Base-by-base conservation (phyloP, 1,139 yeast genomes). In the Lodderomyces theae region DNA sequence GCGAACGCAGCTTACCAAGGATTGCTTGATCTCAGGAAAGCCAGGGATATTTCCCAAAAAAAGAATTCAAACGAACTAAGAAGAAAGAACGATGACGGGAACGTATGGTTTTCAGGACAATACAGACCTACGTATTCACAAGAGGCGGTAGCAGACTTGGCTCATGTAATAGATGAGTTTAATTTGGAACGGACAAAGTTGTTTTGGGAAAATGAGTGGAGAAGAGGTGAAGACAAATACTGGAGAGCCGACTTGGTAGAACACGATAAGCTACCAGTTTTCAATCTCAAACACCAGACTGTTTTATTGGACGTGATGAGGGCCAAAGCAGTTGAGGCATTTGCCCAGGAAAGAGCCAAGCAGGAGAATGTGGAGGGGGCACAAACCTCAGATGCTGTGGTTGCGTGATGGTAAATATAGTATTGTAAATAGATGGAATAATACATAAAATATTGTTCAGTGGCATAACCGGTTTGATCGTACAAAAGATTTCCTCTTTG, bases 121-220 rank as follows among this genome's bases (percentile, higher is more conserved):
- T 90, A 75, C 66, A 78, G 97, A 57, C 97, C 97, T 22, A 82
- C 94, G 0, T 86, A 83, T 62, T 72, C 95, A 9, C 96, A 88
- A 61, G 97, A 90, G 61, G 87, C 97, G 1, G 89, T 88, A 18
- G 89, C 96, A 1, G 97, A 90, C 62, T 67, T 90, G 51, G 72
- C 83, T 26, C 81, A 82, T 53, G 82, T 87, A 40, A 66, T 82
- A 44, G 86, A 81, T 49, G 81, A 84, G 54, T 72, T 82, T 53
- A 70, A 70, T 42, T 63, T 77, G 51, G 66, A 63, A 39, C 55
- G 60, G 42, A 74, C 84, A 25, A 72, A 66, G 43, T 68, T 88
- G 35, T 73, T 70, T 51, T 89, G 97, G 97, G 96, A 87, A 53
- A 80, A 80, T 52, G 69, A 79, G 43, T 87, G 95, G 95, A 77